Evolutionary conservation across 2,329 filamentous ascomycete genomes (phyloP), one percentile per base, ranked within the genome.

Genomic region (Aspergillus caelatus): DNA sequence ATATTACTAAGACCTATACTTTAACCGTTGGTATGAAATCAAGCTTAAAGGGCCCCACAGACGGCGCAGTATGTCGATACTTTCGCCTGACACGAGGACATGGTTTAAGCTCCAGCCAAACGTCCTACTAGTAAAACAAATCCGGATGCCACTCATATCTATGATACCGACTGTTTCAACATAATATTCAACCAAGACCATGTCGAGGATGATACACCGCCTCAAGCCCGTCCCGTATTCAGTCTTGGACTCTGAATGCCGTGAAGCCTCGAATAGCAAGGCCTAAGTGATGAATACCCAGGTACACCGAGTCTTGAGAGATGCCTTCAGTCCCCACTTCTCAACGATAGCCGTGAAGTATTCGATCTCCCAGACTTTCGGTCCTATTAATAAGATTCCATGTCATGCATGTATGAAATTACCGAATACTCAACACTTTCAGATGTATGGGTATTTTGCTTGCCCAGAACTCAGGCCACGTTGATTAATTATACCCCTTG

Each of bases 1-100:
- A 26, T 53, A 53, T 52, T 65, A 62, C 57, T 62, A 62, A 21
- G 56, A 64, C 30, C 32, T 64, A 7, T 26, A 45, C 16, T 34
- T 59, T 4, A 21, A n/a, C 14, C 45, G 62, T 32, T 21, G 26
- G 8, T 53, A 57, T 16, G 39, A 34, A 12, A 60, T 39, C 41
- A 30, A 62, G 19, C 57, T 62, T 3, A 60, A 57, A 21, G 19
- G 21, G 1, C 43, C 59, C 4, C 60, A 64, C 34, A 14, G 46
- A 14, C 12, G 34, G 57, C 62, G 60, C 23, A 57, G 46, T 63
- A 19, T 14, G 41, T 36, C 16, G 52, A 9, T 21, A 8, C 7
- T 11, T 28, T 16, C 5, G 21, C 21, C 23, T 21, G 3, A 28
- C 21, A 19, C 6, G 23, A 1, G 10, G 45, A 19, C 6, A 30